Evolutionary conservation across 2,329 filamentous ascomycete genomes (phyloP), one percentile per base, ranked within the genome.

Genomic region (Sphaerostilbella broomeana): DNA sequence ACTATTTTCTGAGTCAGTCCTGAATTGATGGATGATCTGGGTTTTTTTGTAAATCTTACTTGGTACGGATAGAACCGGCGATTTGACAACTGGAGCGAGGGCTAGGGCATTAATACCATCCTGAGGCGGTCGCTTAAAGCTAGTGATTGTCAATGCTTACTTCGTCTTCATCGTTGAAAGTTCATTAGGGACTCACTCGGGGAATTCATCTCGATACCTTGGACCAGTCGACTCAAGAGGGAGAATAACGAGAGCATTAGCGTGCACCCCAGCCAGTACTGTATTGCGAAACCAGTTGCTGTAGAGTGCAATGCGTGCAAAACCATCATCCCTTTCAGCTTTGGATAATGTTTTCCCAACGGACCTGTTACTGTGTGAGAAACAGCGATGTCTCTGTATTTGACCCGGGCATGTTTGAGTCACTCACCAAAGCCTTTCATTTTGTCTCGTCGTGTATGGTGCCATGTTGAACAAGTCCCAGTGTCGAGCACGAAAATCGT

Each of bases 191-290:
- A 20, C 31, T 35, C 16, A 35, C 32, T 35, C 16, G 20, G 32
- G 32, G 12, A 35, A 22, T 25, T 35, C 32, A 11, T 35, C 32
- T 12, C 32, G 13, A 5, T 35, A 35, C 24, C 32, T 35, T 25
- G 32, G 32, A 5, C 3, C 20, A 10, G 32, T 21, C 8, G 3
- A 5, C 20, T 35, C 32, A 13, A 35, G 13, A 4, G 32, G 32
- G 13, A 35, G 2, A 1, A 35, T 35, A 1, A 17, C 16, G 4
- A 35, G 17, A 2, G 32, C 20, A 35, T 35, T 8, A n/a, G 19
- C 9, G 15, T 35, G 18, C 0, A 19, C 21, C 1, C 20, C 13
- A 2, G n/a, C 8, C 6, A 16, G 11, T 5, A 35, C 7, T 22
- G 21, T 25, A 2, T 35, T 2, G 7, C 20, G 32, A 20, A 35